A percentile compares a stretch with the other conserved stretches of the same genome.
These are phyloP conservation scores for Phanerochaete sordida DNA, from an alignment of 768 basidiomycete genomes.

Conservation along the genomic window DNA sequence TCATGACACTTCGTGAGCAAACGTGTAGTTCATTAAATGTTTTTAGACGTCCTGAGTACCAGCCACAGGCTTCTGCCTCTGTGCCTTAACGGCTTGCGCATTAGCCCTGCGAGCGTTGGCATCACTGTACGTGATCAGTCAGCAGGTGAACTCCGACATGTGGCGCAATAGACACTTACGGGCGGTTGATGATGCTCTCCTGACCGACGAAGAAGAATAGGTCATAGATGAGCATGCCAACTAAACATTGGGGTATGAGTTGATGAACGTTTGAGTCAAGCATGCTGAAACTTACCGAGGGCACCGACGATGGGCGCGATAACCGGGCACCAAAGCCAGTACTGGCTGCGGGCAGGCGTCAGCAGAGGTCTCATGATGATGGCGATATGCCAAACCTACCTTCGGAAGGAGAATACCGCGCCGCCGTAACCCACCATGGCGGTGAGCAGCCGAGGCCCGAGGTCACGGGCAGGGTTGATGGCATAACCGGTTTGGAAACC, in stretches of 20 bases:
- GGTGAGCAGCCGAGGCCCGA: slow-evolving; percentile 65
- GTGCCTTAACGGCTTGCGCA: not conserved
- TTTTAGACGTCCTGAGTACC: not conserved
- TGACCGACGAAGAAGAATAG: slow-evolving; percentile 50
- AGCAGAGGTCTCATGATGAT: not conserved
- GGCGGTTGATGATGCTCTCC: slow-evolving; percentile 51
- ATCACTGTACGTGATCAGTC: not conserved
- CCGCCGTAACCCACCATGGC: slow-evolving; percentile 72
- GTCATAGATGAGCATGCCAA: slow-evolving; percentile 57
- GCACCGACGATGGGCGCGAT: slow-evolving; percentile 59
- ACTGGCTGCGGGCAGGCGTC: slow-evolving; percentile 42
- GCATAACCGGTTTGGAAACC: slow-evolving; percentile 64
- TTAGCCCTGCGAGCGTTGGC: slow-evolving; percentile 1
- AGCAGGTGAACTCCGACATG: not conserved
- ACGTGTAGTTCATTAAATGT: not conserved
- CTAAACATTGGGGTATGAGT: slow-evolving; percentile 16
- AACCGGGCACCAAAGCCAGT: slow-evolving; percentile 72
- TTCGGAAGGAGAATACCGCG: slow-evolving; percentile 41
- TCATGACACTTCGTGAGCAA: not conserved
- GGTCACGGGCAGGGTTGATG: slow-evolving; percentile 69
- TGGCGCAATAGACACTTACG: slow-evolving; percentile 32
- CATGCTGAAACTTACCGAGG: slow-evolving; percentile 23
- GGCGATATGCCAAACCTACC: slow-evolving; percentile 26
- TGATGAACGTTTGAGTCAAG: not conserved
- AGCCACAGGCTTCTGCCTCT: not conserved